Percentiles rank a stretch among this genome's conserved stretches.
Evolutionary conservation across 169 alveolate species (phyloP).

Genomic region (Plasmodium fragile): DNA sequence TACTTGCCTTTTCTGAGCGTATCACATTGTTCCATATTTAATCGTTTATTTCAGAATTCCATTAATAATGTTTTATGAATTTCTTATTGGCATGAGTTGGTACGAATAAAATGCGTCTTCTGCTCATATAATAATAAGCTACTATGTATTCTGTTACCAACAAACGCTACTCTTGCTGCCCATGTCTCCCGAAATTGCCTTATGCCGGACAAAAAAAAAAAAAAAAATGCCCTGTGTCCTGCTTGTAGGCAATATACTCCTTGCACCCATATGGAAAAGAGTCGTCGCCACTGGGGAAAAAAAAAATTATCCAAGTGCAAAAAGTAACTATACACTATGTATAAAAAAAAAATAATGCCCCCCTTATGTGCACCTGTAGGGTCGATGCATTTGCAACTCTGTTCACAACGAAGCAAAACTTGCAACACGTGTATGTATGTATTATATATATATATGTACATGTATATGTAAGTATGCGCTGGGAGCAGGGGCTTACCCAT

Average conservation of each 20-base stretch:
- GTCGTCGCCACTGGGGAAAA: background rate
- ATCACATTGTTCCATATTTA: background rate
- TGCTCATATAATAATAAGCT: background rate
- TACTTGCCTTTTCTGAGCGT: background rate
- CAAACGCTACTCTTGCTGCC: background rate
- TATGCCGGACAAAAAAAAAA: background rate
- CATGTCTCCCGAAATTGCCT: background rate
- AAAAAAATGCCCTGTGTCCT: background rate
- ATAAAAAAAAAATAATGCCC: background rate
- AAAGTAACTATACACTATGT: background rate
- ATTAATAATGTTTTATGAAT: background rate
- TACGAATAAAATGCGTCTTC: background rate
- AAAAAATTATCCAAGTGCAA: background rate
- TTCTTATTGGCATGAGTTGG: background rate
- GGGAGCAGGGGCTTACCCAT: background rate
- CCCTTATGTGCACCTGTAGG: background rate
- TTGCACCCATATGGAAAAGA: background rate
- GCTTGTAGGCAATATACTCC: background rate
- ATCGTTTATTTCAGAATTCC: background rate
- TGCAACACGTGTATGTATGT: background rate
- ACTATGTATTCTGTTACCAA: background rate
- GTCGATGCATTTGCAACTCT: background rate
- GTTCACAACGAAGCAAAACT: background rate
- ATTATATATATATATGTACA: too few relatives aligned
- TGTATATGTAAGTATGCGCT: background rate